Evolutionary conservation across 257 asterid species (phyloP), one percentile per base, ranked within the genome.

Genomic region (Phtheirospermum japonicum): DNA sequence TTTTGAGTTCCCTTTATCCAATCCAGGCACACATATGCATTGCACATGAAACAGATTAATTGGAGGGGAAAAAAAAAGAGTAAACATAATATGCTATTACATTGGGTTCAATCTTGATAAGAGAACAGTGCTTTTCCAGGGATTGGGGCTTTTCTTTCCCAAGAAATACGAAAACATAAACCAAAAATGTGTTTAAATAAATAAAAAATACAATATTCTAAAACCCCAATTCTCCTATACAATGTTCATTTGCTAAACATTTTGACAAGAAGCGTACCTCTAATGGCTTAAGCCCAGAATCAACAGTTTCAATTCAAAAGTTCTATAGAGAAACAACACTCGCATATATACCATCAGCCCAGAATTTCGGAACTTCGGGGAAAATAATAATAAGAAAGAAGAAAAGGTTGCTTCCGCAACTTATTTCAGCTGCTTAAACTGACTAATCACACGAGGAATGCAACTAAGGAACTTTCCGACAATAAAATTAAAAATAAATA

Each of bases 391-490:
- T 4, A 32, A 18, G n/a, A 13, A 18, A 31, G 9, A 63, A 11
- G 31, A 48, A 1, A 31, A 19, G 7, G 53, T 59, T 9, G 67
- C n/a, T 67, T 48, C 40, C 70, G 16, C 18, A 67, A 63, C 52
- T 67, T 18, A 7, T 23, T 42, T 43, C 23, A 28, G 69, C 59
- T 8, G 59, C 46, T 59, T 37, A 14, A 50, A 64, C 3, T 51
- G 37, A 74, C 65, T 26, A 69, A 69, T 57, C 19, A 4, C 34
- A 67, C 28, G 1, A 52, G 42, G 45, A 66, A 60, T 54, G 66
- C 49, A 34, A 61, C 16, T 33, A 7, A 19, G 40, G 11, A 12
- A 16, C 12, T 43, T 2, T 33, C 6, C 11, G 26, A 19, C 4
- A 31, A 57, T 0, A 9, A 31, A 13, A 57, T 0, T 6, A 31